A percentile compares a stretch with the other conserved stretches of the same genome.
Evolutionary conservation across 75 land plant species (phyloP).

Genomic region (Cunninghamia lanceolata): DNA sequence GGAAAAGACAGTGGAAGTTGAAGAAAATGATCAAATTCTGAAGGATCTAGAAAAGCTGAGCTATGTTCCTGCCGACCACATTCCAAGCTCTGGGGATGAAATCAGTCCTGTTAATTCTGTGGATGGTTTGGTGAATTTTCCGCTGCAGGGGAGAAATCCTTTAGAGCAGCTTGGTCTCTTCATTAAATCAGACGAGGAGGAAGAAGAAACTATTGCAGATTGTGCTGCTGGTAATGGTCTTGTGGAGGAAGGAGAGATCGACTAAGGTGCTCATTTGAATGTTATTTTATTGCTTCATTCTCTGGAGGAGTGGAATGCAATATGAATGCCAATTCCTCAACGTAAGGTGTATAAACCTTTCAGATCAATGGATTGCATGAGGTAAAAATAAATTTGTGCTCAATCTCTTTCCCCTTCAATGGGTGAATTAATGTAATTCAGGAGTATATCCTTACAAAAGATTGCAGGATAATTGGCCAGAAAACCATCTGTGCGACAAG

Average conservation of each 20-base stretch:
- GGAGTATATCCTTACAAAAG: not conserved
- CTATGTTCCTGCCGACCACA: slow-evolving; percentile 20
- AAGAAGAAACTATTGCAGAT: slow-evolving; percentile 20
- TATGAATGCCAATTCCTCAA: slow-evolving; percentile 7
- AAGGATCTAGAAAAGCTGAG: slow-evolving; percentile 61
- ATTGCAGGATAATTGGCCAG: not conserved
- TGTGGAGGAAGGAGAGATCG: slow-evolving; percentile 27
- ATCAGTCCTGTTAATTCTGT: slow-evolving; percentile 22
- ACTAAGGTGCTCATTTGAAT: not conserved
- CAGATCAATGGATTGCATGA: not conserved
- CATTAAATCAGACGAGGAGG: slow-evolving; percentile 47
- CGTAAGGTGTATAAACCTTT: not conserved
- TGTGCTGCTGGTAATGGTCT: slow-evolving; percentile 23
- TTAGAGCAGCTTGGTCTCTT: slow-evolving; percentile 45
- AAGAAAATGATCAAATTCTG: slow-evolving; percentile 46
- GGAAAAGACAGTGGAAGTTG: slow-evolving; percentile 75
- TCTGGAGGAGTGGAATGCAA: not conserved
- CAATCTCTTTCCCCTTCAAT: not conserved
- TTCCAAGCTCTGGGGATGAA: slow-evolving; percentile 34
- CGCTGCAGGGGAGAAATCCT: slow-evolving; percentile 47
- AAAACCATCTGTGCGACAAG: not conserved
- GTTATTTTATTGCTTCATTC: slow-evolving; percentile 4
- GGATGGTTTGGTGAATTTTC: slow-evolving; percentile 23
- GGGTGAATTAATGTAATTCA: not conserved
- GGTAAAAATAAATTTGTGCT: not conserved